These are phyloP conservation scores for Diaporthe aspalathi DNA, from an alignment of 2,329 filamentous ascomycete species.

Conservation along the genomic window DNA sequence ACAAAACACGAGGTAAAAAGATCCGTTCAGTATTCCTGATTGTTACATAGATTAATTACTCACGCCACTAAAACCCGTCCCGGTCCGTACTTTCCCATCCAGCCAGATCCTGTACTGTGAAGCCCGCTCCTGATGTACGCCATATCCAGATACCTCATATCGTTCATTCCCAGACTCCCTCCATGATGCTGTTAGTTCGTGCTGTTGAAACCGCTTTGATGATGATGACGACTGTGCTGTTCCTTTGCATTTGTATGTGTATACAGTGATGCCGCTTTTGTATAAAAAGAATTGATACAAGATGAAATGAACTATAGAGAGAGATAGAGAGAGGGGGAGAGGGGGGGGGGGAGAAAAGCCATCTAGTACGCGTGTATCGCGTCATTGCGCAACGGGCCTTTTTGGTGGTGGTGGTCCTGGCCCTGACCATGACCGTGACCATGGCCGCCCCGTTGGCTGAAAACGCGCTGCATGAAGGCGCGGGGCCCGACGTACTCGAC, in stretches of 20 bases:
- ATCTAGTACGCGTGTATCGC: constrained; percentile 42
- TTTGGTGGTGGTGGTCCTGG: constrained; percentile 31
- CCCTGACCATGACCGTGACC: too few relatives aligned
- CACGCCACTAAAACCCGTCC: not conserved
- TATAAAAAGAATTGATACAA: not conserved
- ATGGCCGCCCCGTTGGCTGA: constrained; percentile 44
- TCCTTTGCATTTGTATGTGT: constrained; percentile 24
- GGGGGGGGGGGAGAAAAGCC: too few relatives aligned
- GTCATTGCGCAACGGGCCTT: constrained; percentile 43
- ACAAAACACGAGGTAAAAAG: too few relatives aligned
- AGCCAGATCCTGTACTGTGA: not conserved
- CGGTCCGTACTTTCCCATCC: not conserved
- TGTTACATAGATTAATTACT: not conserved
- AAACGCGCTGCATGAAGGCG: constrained; percentile 50
- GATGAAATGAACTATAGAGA: not conserved
- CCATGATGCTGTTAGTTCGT: constrained; percentile 14
- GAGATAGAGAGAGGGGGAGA: not conserved
- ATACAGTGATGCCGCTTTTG: constrained; percentile 23
- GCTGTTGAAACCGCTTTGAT: constrained; percentile 21
- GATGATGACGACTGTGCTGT: constrained; percentile 5
- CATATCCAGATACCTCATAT: not conserved
- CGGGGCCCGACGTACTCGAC: constrained; percentile 52
- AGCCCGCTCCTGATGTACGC: not conserved
- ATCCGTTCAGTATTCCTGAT: too few relatives aligned
- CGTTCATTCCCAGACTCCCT: constrained; percentile 11